These are phyloP conservation scores for Hyphopichia burtonii DNA, from an alignment of 1,139 yeast genomes.

Conservation along the genomic window DNA sequence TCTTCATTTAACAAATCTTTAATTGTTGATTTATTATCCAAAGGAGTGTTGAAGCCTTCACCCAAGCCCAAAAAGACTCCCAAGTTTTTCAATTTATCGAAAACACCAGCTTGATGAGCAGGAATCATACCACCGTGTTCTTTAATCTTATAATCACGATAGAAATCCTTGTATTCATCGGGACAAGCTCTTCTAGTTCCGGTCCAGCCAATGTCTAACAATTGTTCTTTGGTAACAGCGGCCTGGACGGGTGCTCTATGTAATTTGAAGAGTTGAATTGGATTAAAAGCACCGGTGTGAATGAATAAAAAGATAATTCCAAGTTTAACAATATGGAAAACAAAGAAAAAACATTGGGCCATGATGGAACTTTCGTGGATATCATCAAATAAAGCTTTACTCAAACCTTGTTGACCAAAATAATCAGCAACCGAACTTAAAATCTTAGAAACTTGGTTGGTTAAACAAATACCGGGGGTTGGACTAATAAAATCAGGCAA, in stretches of 20 bases:
- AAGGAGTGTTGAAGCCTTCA: slow-evolving; percentile 79
- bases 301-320: slow-evolving; percentile 56
- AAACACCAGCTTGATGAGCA: slow-evolving; percentile 74
- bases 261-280: slow-evolving; percentile 39
- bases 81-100: slow-evolving; percentile 56
- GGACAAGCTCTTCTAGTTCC: slow-evolving; percentile 75
- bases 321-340: slow-evolving; percentile 66
- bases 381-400: slow-evolving; percentile 49
- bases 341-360: slow-evolving; percentile 70
- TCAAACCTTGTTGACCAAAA: slow-evolving; percentile 36
- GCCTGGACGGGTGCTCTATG: slow-evolving; percentile 27
- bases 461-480: slow-evolving; percentile 85
- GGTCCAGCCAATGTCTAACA: slow-evolving; percentile 84
- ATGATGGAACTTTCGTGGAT: slow-evolving; percentile 35
- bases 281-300: slow-evolving; percentile 76
- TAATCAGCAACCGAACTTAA: slow-evolving; percentile 32
- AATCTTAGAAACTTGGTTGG: slow-evolving; percentile 49
- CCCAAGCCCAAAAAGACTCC: slow-evolving; percentile 67
- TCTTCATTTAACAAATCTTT: slow-evolving; percentile 21
- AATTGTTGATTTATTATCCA: slow-evolving; percentile 27
- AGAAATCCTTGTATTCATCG: slow-evolving; percentile 70
- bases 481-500: slow-evolving; percentile 87
- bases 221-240: slow-evolving; percentile 51
- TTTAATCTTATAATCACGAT: slow-evolving; percentile 63
- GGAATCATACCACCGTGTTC: slow-evolving; percentile 74